Base-by-base conservation (phyloP, 768 basidiomycete genomes). In the Hortiboletus flavorubellus region DNA sequence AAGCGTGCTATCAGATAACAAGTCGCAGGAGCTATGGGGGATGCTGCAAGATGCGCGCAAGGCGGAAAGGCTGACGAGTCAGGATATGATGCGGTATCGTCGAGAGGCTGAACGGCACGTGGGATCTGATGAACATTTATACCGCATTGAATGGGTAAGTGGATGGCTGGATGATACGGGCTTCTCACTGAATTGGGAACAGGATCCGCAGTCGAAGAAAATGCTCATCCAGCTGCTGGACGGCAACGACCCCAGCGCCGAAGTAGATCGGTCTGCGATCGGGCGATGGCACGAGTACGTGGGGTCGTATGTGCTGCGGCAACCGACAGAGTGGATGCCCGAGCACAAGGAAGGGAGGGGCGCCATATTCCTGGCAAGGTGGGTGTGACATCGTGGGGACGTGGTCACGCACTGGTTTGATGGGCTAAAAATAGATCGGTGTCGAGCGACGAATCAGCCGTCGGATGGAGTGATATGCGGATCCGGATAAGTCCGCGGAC, bases 11-110 rank as follows among this genome's bases (percentile, higher is more conserved):
- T 82, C 83, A 33, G 96, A 98, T 68, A 78, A 81, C 74, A 91
- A 88, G 68, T 91, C 89, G 54, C 91, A 91, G 67, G 94, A 96
- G 64, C 73, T 97, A 33, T 87, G 89, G 83, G 77, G 80, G 30
- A 72, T 94, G 49, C 75, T 96, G 40, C 84, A 88, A 65, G 78
- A 78, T 51, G 82, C 83, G 47, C 84, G 90, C 58, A 73, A 62
- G 50, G 73, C 75, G 6, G 83, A 80, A 40, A 72, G 64, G 46
- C 70, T 84, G 47, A 81, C 80, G 30, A 79, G 80, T 51, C 83
- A 84, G 54, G 87, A 89, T 61, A 76, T 86, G 54, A 82, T 91
- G 57, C 80, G 84, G 56, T 92, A 92, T 74, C 83, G 90, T 48
- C 78, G 89, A 59, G 86, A 86, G 70, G 90, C 89, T 23, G 90